These are phyloP conservation scores for Trypanosoma grayi DNA, from an alignment of 208 protist species.

Conservation along the genomic window DNA sequence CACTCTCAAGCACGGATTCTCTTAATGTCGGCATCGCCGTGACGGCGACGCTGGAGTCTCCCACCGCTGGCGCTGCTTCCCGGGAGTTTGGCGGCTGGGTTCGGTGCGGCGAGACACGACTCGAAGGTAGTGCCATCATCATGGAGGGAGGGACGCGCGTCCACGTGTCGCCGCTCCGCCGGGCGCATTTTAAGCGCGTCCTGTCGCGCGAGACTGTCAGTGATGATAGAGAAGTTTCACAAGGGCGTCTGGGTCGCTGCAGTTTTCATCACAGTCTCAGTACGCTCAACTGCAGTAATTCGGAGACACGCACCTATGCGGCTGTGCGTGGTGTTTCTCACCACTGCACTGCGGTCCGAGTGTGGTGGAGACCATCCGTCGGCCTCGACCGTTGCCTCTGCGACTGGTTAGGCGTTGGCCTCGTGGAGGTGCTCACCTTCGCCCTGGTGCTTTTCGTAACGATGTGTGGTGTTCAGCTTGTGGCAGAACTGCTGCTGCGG, in stretches of 20 bases:
- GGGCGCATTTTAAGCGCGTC: slow-evolving; percentile 6
- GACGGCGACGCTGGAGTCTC: slow-evolving; percentile 16
- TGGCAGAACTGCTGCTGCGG: not conserved
- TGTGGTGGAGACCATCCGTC: slow-evolving; percentile 8
- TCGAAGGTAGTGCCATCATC: slow-evolving; percentile 11
- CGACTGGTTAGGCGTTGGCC: slow-evolving; percentile 7
- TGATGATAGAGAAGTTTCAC: not conserved
- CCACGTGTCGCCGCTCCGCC: slow-evolving; percentile 16
- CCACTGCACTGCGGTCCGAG: not conserved
- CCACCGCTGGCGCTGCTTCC: not conserved
- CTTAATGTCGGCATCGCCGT: slow-evolving; percentile 11
- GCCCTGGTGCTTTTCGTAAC: slow-evolving; percentile 17
- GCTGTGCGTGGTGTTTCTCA: slow-evolving; percentile 1
- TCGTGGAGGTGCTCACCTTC: slow-evolving; percentile 4
- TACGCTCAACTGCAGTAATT: slow-evolving; percentile 2
- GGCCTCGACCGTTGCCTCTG: slow-evolving; percentile 8
- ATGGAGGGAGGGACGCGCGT: slow-evolving; percentile 9
- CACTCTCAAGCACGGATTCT: not conserved
- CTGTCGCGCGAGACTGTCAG: not conserved
- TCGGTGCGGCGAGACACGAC: slow-evolving; percentile 12
- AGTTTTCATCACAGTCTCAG: slow-evolving; percentile 9
- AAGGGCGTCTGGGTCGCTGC: slow-evolving; percentile 10
- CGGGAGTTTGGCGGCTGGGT: slow-evolving; percentile 11
- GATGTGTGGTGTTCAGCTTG: slow-evolving; percentile 14
- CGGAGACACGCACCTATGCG: not conserved